Base-by-base conservation (phyloP, 345 rosid genomes). In the Adansonia digitata region DNA sequence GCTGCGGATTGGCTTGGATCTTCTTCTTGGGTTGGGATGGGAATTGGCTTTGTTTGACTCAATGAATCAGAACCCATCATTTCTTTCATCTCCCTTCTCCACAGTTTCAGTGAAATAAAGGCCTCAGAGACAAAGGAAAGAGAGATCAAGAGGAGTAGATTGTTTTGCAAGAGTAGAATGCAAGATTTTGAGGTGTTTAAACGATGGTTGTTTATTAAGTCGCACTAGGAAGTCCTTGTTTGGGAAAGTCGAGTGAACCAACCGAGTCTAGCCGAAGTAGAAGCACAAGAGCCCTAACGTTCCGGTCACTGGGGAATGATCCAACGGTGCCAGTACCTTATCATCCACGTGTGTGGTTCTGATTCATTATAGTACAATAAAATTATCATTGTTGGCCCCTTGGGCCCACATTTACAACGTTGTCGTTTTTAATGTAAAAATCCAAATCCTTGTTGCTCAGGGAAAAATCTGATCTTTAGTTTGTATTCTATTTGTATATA, bases 1-100 rank as follows among this genome's bases (percentile, higher is more conserved):
- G 98, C 82, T 6, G 82, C 78, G 42, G 95, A 81, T 55, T 82
- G 90, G 69, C 63, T 83, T 18, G 80, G 62, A 18, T 90, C 89
- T 75, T 81, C 89, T 74, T 87, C 89, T 46, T 80, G 84, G 60
- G 75, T 51, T 31, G 83, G 72, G 5, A 75, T 42, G 0, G 74
- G 71, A 5, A 77, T 63, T 4, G 86, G 86, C 57, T 87, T 87
- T 53, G 85, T 79, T 43, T 84, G 56, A 9, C 82, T 70, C 71
- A 77, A 49, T 1, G 80, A 70, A 69, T 80, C 86, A 43, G 88
- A 71, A 59, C 75, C 86, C 92, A 83, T 88, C 45, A 34, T 70
- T 40, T 11, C 40, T 68, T 69, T 75, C 62, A 35, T 67, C 67
- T 46, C 3, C 73, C 37, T 49, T 20, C 12, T 66, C 56, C 59